Evolutionary conservation across 2,329 filamentous ascomycete genomes (phyloP).

Genomic region (Dichotomopilus funicola): DNA sequence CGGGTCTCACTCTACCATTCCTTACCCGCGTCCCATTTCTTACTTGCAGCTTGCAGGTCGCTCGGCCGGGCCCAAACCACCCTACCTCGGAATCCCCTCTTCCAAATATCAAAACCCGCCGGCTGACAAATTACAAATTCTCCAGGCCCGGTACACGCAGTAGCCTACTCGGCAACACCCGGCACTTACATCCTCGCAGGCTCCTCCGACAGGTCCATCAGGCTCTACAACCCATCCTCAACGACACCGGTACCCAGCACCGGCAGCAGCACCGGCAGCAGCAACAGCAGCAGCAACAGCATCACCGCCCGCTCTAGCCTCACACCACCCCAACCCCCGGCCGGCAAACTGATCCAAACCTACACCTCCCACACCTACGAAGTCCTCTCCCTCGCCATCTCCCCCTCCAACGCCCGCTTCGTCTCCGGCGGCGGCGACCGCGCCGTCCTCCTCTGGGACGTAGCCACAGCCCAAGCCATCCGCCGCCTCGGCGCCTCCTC

Average conservation of each 20-base stretch:
- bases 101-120: not conserved
- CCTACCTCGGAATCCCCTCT: not conserved
- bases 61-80: not conserved
- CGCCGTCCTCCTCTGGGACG: conserved; percentile 90
- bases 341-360: conserved; percentile 69
- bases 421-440: conserved; percentile 86
- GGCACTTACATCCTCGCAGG: conserved; percentile 79
- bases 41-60: too few relatives aligned
- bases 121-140: conserved; percentile 10
- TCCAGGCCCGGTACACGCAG: conserved; percentile 63
- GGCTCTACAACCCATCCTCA: conserved; percentile 68
- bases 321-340: conserved; percentile 32
- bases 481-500: conserved; percentile 64
- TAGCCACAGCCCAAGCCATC: conserved; percentile 68
- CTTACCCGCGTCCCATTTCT: not conserved
- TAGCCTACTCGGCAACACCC: conserved; percentile 65
- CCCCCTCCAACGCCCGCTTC: conserved; percentile 74
- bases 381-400: conserved; percentile 73
- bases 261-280: conserved; percentile 28
- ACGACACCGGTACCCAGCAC: conserved; percentile 17
- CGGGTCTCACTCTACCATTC: not conserved
- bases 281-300: conserved; percentile 22
- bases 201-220: conserved; percentile 74
- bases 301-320: conserved; percentile 31
- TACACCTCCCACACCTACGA: conserved; percentile 90